phyloP scores from a whole-genome alignment of 148 eudicot genomes.

The Selenicereus undatus region DNA sequence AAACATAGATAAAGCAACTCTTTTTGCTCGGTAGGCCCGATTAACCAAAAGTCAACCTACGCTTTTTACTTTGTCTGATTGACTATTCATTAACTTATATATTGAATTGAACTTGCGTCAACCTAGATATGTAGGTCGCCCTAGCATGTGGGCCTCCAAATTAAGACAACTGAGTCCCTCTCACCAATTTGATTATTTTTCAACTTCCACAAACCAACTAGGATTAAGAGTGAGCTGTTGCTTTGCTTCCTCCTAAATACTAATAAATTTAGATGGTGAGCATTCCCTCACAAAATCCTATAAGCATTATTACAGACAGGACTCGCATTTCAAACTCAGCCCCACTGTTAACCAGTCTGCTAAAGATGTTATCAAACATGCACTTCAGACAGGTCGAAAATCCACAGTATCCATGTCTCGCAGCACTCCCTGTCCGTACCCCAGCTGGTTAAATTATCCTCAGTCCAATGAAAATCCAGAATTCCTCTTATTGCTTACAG shows the following conservation, averaged over 20 bases:
- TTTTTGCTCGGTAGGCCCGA: too few species aligned
- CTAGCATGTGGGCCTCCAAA: too few species aligned
- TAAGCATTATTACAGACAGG: background rate
- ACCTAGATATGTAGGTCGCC: too few species aligned
- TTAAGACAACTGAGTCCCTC: too few species aligned
- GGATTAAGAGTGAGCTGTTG: background rate
- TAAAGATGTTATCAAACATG: background rate
- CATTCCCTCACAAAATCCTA: background rate
- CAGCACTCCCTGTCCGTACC: background rate
- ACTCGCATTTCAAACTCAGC: background rate
- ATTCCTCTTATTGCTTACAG: background rate
- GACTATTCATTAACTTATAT: too few species aligned
- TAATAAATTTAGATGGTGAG: background rate
- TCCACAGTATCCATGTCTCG: background rate
- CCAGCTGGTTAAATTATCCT: background rate
- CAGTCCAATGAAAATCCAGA: background rate
- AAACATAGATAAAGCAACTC: too few species aligned
- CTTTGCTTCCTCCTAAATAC: background rate
- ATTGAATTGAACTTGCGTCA: too few species aligned
- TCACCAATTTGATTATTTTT: too few species aligned
- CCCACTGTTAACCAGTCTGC: background rate
- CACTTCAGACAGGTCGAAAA: background rate
- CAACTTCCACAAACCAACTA: too few species aligned
- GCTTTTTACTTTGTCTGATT: too few species aligned
- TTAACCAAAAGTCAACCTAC: too few species aligned